These are phyloP conservation scores for Paramecium bursaria DNA, from an alignment of 73 alveolate species.

Conservation along the genomic window DNA sequence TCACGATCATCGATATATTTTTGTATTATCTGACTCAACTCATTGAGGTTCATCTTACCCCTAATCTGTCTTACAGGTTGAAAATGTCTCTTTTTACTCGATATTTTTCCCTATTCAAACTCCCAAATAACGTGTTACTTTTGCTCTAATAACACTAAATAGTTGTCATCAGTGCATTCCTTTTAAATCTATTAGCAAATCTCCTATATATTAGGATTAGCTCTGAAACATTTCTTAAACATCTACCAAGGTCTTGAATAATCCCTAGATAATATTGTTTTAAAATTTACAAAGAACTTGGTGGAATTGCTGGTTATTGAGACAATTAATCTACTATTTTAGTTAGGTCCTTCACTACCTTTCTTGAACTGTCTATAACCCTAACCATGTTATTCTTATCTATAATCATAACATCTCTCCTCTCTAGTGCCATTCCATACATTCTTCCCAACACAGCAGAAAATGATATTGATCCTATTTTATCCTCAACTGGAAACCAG, in stretches of 20 bases:
- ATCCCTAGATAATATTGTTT: not conserved
- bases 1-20: too few species aligned
- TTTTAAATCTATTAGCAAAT: not conserved
- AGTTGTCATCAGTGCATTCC: not conserved
- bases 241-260: not conserved
- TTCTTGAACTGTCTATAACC: not conserved
- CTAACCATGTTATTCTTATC: constrained; percentile 20
- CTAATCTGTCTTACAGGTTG: constrained; percentile 48
- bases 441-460: not conserved
- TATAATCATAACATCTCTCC: constrained; percentile 4
- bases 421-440: constrained; percentile 26
- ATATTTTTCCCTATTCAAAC: not conserved
- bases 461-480: constrained; percentile 3
- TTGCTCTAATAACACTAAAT: not conserved
- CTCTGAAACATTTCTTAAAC: constrained; percentile 13
- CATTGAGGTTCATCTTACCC: too few species aligned
- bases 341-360: not conserved
- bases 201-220: constrained; percentile 11
- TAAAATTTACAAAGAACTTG: not conserved
- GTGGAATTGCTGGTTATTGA: not conserved
- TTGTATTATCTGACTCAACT: too few species aligned
- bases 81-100: constrained; percentile 16
- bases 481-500: constrained; percentile 45
- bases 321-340: not conserved
- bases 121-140: constrained; percentile 5